Conservation (phyloP, 169 alveolate genomes). For the Plasmodium inui region DNA sequence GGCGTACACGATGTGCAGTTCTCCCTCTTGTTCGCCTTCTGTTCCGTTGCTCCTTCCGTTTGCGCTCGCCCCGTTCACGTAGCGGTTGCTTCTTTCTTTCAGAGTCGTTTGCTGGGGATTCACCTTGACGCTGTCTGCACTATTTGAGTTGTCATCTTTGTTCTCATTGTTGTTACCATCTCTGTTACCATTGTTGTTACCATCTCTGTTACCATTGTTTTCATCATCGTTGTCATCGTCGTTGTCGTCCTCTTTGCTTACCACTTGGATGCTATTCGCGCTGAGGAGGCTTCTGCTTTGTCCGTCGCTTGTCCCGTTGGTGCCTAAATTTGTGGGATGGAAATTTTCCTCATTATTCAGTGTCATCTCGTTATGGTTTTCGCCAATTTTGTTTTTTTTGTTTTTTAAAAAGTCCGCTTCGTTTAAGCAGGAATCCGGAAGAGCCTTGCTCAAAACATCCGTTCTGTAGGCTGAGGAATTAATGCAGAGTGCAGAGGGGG, state of each 20-base stretch:
- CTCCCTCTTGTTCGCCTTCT: background rate
- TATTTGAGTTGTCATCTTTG: background rate
- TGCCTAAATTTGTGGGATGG: background rate
- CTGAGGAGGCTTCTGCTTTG: background rate
- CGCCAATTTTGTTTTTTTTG: background rate
- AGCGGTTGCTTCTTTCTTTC: constrained; percentile 5
- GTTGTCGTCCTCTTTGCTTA: background rate
- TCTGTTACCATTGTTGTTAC: no score
- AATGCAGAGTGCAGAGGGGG: background rate
- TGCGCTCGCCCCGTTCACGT: constrained; percentile 5
- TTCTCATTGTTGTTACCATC: no score
- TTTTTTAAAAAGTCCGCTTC: constrained; percentile 26
- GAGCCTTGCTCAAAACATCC: constrained; percentile 38
- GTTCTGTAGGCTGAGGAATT: background rate
- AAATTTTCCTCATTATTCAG: background rate
- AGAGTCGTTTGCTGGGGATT: background rate
- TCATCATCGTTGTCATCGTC: background rate
- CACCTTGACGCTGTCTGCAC: constrained; percentile 4
- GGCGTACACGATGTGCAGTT: constrained; percentile 45
- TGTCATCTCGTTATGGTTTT: background rate
- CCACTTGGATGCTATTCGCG: background rate
- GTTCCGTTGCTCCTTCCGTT: background rate
- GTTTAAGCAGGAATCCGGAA: background rate
- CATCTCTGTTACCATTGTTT: no score
- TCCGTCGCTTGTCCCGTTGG: background rate